Evolutionary conservation across 805 yeast genomes (phyloP), one percentile per base, ranked within the genome.

Genomic region (Wickerhamomyces sydowiorum): DNA sequence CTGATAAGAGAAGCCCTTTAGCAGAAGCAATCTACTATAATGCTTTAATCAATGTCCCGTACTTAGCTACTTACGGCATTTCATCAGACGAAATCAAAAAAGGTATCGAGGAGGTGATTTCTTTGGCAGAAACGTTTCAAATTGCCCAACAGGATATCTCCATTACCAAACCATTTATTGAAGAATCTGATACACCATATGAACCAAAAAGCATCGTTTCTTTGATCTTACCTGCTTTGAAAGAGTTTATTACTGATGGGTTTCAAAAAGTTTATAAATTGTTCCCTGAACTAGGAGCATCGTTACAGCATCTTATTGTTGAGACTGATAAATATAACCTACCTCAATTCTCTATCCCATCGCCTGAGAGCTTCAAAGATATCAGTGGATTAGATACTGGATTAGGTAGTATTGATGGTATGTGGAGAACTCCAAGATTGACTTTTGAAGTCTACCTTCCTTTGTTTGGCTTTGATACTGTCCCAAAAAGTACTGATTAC

Each of bases 1-100:
- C 59, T 30, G 59, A 58, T 23, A 45, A 45, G 18, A 72, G 89
- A 59, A 69, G 65, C 39, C 77, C 83, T 2, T 61, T 82, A 36
- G 86, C 86, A 4, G 88, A 86, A 57, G 78, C 82, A 38, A 60
- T 88, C 15, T 86, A 65, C 56, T 80, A 78, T 50, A 77, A 77
- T 49, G 75, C 79, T 1, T 61, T 83, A 40, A 57, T 81, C 15
- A 71, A 86, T 12, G 53, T 85, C 28, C 96, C 96, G 10, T 86
- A 77, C 56, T 62, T 78, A 46, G 69, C 73, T 46, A 66, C 75
- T 34, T 75, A 70, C 51, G 70, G 68, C 33, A 57, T 52, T 14
- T 50, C 61, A 0, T 47, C 56, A 42, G 56, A 52, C 15, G 41
- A 61, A 23, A 36, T 69, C 42, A 54, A 53, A 29, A 38, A 33